Percentiles rank a stretch among this genome's conserved stretches.
Conservation (phyloP, 208 protist genomes). For the Tritrichomonas musculus region DNA sequence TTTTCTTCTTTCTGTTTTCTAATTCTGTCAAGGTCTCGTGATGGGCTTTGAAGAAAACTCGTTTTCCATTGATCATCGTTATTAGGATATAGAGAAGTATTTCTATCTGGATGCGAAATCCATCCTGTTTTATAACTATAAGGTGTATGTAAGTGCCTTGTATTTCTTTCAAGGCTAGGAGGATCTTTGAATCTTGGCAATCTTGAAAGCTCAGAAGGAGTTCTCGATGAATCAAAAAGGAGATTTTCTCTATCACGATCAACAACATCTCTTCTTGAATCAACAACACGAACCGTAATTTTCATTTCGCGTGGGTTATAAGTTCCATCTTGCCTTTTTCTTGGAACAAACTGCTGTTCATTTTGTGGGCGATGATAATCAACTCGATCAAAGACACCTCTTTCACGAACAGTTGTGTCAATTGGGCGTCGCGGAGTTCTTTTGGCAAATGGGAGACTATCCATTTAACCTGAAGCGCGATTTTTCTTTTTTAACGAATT, state of each 20-base stretch:
- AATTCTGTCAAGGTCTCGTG: background rate
- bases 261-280: background rate
- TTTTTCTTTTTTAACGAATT: background rate
- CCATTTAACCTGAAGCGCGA: background rate
- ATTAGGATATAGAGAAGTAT: background rate
- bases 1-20: background rate
- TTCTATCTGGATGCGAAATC: background rate
- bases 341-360: background rate
- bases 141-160: background rate
- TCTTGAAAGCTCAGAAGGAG: background rate
- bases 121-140: background rate
- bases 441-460: background rate
- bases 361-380: background rate
- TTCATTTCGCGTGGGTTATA: background rate
- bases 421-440: background rate
- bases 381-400: background rate
- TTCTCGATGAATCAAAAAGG: background rate
- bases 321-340: background rate
- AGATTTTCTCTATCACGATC: background rate
- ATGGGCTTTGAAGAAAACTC: background rate
- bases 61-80: background rate
- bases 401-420: background rate
- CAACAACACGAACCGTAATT: background rate
- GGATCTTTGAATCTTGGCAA: background rate
- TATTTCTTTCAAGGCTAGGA: background rate